Evolutionary conservation across 805 yeast species (phyloP), one percentile per base, ranked within the genome.

Genomic region (Lipomyces yamanashiensis): DNA sequence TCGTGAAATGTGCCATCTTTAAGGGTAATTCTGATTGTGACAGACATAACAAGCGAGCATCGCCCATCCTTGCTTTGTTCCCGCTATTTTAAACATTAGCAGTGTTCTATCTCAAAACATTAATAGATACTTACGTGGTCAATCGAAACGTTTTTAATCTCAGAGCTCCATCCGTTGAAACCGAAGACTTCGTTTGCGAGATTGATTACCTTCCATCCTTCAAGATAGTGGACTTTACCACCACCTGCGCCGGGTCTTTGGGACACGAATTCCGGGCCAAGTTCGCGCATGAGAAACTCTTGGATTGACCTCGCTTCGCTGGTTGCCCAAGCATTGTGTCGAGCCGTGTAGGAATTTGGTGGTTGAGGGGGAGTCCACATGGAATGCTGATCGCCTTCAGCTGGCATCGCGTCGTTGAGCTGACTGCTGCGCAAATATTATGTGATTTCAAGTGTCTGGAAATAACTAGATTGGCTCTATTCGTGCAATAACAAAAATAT

Each of bases 1-100:
- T 88, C 95, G 60, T 87, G 91, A 71, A 79, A 88, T 0, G 96
- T 86, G 0, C 97, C 97, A 73, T 90, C 96, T 70, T 83, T 84
- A 45, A 92, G 78, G 0, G 88, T 84, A 1, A 92, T 85, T 33
- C 93, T 79, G 1, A 92, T 89, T 8, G 73, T 73, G 1, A 81
- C 80, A 3, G 71, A 62, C 54, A 73, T 57, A 4, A 73, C 72
- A 15, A 52, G 48, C 17, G 53, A 34, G 39, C 39, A 50, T 19
- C 59, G 34, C 13, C 64, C 71, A n/a, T 45, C 60, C 23, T 57
- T 47, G 15, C 33, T 54, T 41, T 54, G 58, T 45, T 59, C 63
- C 40, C 54, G 19, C 63, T 59, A 23, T 4, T n/a, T 15, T 15
- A 43, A 5, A 41, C 7, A n/a, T 41, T 50, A 40, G 23, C 7